phyloP scores from a whole-genome alignment of 129 eudicot species.

The Calendula officinalis region DNA sequence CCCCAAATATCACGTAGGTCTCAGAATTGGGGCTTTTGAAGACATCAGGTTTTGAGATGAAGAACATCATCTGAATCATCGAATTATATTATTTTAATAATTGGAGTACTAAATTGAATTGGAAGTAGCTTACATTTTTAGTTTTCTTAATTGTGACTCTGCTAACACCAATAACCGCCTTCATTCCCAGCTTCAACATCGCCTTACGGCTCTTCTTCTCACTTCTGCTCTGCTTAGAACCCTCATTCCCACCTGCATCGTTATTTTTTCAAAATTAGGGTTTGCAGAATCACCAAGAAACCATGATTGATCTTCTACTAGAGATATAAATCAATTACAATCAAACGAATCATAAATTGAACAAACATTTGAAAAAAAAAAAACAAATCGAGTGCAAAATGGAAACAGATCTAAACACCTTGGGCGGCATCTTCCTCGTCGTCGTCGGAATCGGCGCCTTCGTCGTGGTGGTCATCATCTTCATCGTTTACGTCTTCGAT shows the following conservation, averaged over 20 bases:
- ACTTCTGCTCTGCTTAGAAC: slow-evolving; percentile 77
- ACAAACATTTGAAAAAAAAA: not conserved
- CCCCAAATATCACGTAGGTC: slow-evolving; percentile 83
- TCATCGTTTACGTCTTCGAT: slow-evolving; percentile 38
- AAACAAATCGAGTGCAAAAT: not conserved
- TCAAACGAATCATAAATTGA: too few species aligned
- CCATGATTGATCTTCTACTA: not conserved
- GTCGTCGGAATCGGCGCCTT: slow-evolving; percentile 32
- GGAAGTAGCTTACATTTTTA: slow-evolving; percentile 51
- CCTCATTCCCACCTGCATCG: slow-evolving; percentile 44
- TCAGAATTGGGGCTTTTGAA: slow-evolving; percentile 92
- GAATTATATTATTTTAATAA: not conserved
- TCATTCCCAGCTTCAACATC: slow-evolving; percentile 88
- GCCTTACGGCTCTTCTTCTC: slow-evolving; percentile 94
- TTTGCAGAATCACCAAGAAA: not conserved
- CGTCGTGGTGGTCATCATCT: slow-evolving; percentile 31
- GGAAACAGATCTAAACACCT: slow-evolving; percentile 7
- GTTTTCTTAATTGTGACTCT: slow-evolving; percentile 83
- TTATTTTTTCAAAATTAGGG: not conserved
- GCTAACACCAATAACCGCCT: slow-evolving; percentile 68
- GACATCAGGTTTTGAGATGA: slow-evolving; percentile 86
- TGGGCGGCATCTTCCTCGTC: slow-evolving; percentile 25
- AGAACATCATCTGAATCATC: slow-evolving; percentile 57
- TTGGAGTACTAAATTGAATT: not conserved
- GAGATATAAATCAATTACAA: not conserved